Evolutionary conservation across 805 yeast species (phyloP).

Genomic region (Kregervanrija delftensis): DNA sequence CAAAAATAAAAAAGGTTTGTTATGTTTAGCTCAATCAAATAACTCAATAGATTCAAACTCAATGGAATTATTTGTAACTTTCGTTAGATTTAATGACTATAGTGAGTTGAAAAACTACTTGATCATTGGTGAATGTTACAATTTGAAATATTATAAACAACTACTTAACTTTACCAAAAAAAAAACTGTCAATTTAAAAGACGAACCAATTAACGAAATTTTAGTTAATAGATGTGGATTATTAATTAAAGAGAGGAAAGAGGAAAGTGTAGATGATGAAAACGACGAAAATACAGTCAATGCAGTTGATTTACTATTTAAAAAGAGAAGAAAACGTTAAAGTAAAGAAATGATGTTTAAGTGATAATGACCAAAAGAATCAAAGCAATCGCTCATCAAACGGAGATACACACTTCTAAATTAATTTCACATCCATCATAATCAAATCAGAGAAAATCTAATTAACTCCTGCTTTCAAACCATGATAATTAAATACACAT

Average conservation of each 20-base stretch:
- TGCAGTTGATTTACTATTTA: constrained; percentile 17
- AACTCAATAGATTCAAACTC: constrained; percentile 1
- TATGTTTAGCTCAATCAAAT: constrained; percentile 14
- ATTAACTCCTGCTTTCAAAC: constrained; percentile 3
- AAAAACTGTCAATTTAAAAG: constrained; percentile 14
- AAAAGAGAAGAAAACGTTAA: constrained; percentile 1
- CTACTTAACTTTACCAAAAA: constrained; percentile 1
- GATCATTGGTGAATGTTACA: constrained; percentile 16
- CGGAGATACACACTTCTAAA: constrained; percentile 42
- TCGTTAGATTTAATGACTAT: constrained; percentile 12
- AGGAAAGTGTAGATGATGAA: not conserved
- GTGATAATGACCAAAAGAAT: constrained; percentile 46
- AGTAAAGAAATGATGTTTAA: constrained; percentile 25
- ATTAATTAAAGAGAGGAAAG: constrained; percentile 5
- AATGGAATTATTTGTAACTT: constrained; percentile 20
- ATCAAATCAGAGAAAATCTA: not conserved
- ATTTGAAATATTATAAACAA: constrained; percentile 8
- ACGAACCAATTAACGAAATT: constrained; percentile 10
- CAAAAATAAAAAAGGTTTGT: constrained; percentile 8
- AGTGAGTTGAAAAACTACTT: constrained; percentile 11
- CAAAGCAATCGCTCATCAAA: constrained; percentile 34
- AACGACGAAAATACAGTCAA: constrained; percentile 5
- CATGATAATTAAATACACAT: not conserved
- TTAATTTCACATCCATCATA: constrained; percentile 2
- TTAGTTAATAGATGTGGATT: constrained; percentile 19